Evolutionary conservation across 371 early-diverging fungal genomes (phyloP), one percentile per base, ranked within the genome.

Genomic region (Mucor velutinosus): DNA sequence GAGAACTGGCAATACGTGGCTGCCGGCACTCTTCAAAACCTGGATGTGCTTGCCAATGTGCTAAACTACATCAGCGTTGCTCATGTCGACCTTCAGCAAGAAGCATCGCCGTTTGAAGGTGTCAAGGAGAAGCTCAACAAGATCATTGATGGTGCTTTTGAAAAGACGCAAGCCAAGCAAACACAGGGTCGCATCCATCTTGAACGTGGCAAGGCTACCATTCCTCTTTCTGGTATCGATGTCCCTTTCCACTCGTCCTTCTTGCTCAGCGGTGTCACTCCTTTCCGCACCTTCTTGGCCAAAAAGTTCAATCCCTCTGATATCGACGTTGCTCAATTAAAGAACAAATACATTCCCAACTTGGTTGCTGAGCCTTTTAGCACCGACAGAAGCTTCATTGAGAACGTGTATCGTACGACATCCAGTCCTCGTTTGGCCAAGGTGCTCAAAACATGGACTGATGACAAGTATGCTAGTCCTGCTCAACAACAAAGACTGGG

Each of bases 171-270:
- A 55, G 88, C 86, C 43, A 89, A 89, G 81, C 66, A 81, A 64
- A 86, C 80, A 19, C 83, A 86, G 64, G 93, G 92, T 41, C 75
- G 85, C 58, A 77, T 96, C 64, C 75, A 79, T 56, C 90, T 92
- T 51, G 95, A 94, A 69, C 95, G 98, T 71, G 96, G 96, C 61
- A 82, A 89, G 64, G 95, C 97, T 27, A 96, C 98, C 30, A 94
- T 96, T 29, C 97, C 97, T 43, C 77, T 98, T 17, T 85, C 87
- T 25, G 97, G 97, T 66, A 94, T 98, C 64, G 98, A 98, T 75
- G 95, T 98, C 58, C 98, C 98, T 56, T 98, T 97, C 93, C 98
- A 98, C 83, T 97, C 97, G 1, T 87, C 89, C 62, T 94, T 95
- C 92, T 86, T 98, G 76, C 79, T 91, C 33, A 89, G 89, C 63